Evolutionary conservation across 139 green algal genomes (phyloP), one percentile per base, ranked within the genome.

Genomic region (Chlamydomonas incerta): DNA sequence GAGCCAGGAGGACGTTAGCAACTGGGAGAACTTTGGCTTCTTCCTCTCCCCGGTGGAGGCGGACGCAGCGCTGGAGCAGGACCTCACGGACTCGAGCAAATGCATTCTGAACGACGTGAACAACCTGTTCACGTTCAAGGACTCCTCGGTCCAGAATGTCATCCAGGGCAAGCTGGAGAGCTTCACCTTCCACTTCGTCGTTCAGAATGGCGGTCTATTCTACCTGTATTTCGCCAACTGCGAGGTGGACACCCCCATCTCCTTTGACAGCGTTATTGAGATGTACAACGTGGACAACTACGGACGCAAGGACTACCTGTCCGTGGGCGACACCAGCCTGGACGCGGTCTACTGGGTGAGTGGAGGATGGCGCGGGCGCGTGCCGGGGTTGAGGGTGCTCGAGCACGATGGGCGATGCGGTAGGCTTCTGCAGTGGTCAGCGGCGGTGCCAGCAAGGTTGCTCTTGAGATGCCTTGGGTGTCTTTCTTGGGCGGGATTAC

Each of bases 211-310:
- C 0, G 91, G 89, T 26, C 81, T 88, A 2, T 92, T 91, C 65
- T 93, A 88, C 14, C 89, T 99, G 6, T 98, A 96, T 88, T 99
- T 98, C 88, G 93, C 94, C 31, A 98, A 98, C 83, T 99, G 97
- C 83, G 90, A 98, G 74, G 11, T 60, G 15, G 37, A 92, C 70
- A 91, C 89, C 14, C 93, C 92, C 0, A 92, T 98, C 8, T 96
- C 93, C 23, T 98, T 98, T 50, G 76, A 90, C 21, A 79, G 68
- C 18, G 52, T 70, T 10, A 92, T 90, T 62, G 80, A 90, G n/a
- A 91, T 98, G 86, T 98, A 97, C 92, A 97, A 96, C 81, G 58
- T 95, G 2, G 73, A 92, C 17, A 33, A 33, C 20, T 62, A 88
- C n/a, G 93, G 94, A 1, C 74, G 87, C 5, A 92, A 90, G 65